A percentile compares a stretch with the other conserved stretches of the same genome.
phyloP scores from a whole-genome alignment of 768 basidiomycete species.

The Piloderma croceum region DNA sequence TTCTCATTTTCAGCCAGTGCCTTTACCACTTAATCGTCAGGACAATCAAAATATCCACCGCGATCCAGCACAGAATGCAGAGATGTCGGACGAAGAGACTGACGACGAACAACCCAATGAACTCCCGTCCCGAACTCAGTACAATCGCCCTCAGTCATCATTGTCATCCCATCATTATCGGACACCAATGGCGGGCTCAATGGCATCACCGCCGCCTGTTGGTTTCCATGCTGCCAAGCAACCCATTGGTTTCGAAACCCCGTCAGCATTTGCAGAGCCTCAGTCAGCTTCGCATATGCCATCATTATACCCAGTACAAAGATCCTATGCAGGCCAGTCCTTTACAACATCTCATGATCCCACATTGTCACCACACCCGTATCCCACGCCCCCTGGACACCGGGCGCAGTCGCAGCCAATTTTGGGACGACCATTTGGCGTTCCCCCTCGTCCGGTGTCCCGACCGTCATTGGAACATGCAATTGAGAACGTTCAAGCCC shows the following conservation, averaged over 20 bases:
- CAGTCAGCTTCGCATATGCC: constrained; percentile 34
- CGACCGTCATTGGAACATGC: constrained; percentile 62
- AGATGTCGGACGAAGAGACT: constrained; percentile 44
- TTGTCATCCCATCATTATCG: constrained; percentile 73
- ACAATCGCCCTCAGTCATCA: constrained; percentile 68
- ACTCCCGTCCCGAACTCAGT: constrained; percentile 29
- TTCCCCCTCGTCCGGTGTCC: constrained; percentile 40
- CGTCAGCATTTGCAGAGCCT: constrained; percentile 63
- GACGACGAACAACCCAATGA: constrained; percentile 41
- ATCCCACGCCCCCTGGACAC: constrained; percentile 30
- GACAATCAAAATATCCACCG: constrained; percentile 15
- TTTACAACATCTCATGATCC: constrained; percentile 37
- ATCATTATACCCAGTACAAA: constrained; percentile 30
- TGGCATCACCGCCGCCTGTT: constrained; percentile 49
- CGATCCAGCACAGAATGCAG: constrained; percentile 25
- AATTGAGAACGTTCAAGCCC: constrained; percentile 74
- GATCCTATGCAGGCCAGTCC: constrained; percentile 33
- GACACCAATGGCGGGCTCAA: constrained; percentile 64
- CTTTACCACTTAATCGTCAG: constrained; percentile 15
- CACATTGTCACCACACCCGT: constrained; percentile 34
- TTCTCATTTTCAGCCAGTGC: constrained; percentile 15
- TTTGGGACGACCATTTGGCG: constrained; percentile 30
- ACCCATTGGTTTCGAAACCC: constrained; percentile 67
- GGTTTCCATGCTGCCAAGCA: constrained; percentile 54
- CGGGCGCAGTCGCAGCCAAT: constrained; percentile 29